Conservation (phyloP, 208 protist species). For the Leishmania tropica region DNA sequence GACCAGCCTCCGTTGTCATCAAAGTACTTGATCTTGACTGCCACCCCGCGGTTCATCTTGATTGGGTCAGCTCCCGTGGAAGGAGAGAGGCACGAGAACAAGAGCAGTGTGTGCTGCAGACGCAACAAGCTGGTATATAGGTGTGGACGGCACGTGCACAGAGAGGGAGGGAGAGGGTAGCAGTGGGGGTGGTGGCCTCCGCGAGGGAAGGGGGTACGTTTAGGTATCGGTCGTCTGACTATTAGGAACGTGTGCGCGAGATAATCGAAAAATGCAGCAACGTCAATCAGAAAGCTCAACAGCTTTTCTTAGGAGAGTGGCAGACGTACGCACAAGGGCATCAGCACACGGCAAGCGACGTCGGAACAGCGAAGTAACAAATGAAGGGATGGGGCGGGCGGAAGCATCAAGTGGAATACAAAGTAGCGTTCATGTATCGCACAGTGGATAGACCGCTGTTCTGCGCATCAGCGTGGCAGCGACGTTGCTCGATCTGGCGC, state of each 20-base stretch:
- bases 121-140: not conserved
- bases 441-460: not conserved
- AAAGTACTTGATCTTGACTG: slow-evolving; percentile 73
- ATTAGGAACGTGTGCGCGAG: not conserved
- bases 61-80: not conserved
- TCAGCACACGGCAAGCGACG: too few species aligned
- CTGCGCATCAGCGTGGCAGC: not conserved
- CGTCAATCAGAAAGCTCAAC: not conserved
- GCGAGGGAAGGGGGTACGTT: not conserved
- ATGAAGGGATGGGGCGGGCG: too few species aligned
- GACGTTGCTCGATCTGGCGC: too few species aligned
- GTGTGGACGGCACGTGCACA: not conserved
- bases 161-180: not conserved
- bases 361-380: not conserved
- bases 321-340: not conserved
- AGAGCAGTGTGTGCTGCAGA: not conserved
- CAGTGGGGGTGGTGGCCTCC: not conserved
- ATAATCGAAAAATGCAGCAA: not conserved
- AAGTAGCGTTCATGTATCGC: not conserved
- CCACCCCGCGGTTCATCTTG: slow-evolving; percentile 23
- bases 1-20: slow-evolving; percentile 71
- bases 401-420: not conserved
- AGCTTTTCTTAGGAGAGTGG: not conserved
- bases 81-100: not conserved
- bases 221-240: not conserved